Conservation (phyloP, 306 rosid species). For the Chamaecrista fasciculata region DNA sequence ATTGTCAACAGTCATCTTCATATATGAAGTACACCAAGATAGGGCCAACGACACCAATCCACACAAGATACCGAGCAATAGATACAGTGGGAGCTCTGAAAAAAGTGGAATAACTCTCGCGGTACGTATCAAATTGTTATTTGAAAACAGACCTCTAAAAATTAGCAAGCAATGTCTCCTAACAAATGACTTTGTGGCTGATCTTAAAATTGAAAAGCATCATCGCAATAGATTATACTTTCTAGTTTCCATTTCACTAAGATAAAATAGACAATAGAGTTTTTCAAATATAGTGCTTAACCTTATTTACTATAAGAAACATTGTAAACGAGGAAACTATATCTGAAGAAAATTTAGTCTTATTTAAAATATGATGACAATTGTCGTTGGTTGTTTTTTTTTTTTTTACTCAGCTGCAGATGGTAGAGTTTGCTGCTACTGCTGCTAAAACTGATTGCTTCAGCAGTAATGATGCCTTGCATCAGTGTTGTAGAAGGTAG, state of each 20-base stretch:
- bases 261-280: background rate
- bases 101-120: conserved; percentile 41
- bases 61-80: conserved; percentile 81
- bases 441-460: conserved; percentile 16
- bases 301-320: background rate
- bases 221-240: conserved; percentile 12
- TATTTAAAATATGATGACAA: conserved; percentile 3
- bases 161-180: conserved; percentile 22
- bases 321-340: conserved; percentile 1
- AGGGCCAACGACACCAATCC: conserved; percentile 81
- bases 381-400: conserved; percentile 7
- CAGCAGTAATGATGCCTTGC: conserved; percentile 7
- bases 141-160: background rate
- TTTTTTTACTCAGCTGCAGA: conserved; percentile 2
- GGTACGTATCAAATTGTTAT: conserved; percentile 27
- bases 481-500: conserved; percentile 7
- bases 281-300: conserved; percentile 7
- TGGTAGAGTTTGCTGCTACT: background rate
- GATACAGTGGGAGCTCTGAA: conserved; percentile 97
- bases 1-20: conserved; percentile 54
- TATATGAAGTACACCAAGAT: conserved; percentile 77
- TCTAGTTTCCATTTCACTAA: background rate
- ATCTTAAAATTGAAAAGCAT: conserved; percentile 21
- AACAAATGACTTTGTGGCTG: background rate
- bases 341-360: background rate